Percentiles rank a stretch among this genome's conserved stretches.
Conservation (phyloP, 805 yeast genomes). For the Candida golubevii region DNA sequence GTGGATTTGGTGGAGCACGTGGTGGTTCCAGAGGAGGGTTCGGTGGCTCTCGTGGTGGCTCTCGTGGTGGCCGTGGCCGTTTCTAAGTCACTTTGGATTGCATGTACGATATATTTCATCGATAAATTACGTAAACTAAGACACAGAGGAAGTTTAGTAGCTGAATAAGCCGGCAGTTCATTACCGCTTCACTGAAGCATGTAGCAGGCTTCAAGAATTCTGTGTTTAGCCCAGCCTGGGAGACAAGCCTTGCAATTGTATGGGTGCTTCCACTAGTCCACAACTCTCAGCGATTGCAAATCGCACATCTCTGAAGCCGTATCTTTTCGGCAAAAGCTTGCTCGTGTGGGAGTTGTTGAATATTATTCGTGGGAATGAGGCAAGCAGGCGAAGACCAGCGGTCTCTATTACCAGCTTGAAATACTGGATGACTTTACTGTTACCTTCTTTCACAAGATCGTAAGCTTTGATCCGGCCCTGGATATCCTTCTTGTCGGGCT, state of each 20-base stretch:
- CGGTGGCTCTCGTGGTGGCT: constrained; percentile 25
- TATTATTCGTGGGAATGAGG: constrained; percentile 38
- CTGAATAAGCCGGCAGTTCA: too few species aligned
- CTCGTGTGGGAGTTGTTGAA: constrained; percentile 50
- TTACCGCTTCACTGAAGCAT: too few species aligned
- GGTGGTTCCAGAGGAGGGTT: constrained; percentile 40
- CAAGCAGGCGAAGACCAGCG: constrained; percentile 31
- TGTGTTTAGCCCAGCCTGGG: too few species aligned
- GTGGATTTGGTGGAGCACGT: constrained; percentile 16
- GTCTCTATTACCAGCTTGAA: constrained; percentile 35
- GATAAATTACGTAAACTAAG: too few species aligned
- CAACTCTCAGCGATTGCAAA: constrained; percentile 50
- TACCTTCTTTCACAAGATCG: constrained; percentile 18
- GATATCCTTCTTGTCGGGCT: constrained; percentile 7
- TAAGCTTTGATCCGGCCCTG: constrained; percentile 6
- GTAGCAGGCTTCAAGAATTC: too few species aligned
- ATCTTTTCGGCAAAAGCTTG: constrained; percentile 32
- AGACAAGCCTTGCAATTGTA: background rate
- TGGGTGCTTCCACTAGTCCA: constrained; percentile 27
- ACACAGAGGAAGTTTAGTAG: too few species aligned
- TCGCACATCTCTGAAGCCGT: constrained; percentile 54
- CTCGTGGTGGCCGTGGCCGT: constrained; percentile 20
- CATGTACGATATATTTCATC: constrained; percentile 12
- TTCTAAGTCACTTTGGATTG: constrained; percentile 10
- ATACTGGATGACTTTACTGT: constrained; percentile 24